Evolutionary conservation across 176 grass and related monocot genomes (phyloP), one percentile per base, ranked within the genome.

Genomic region (Oryza coarctata): DNA sequence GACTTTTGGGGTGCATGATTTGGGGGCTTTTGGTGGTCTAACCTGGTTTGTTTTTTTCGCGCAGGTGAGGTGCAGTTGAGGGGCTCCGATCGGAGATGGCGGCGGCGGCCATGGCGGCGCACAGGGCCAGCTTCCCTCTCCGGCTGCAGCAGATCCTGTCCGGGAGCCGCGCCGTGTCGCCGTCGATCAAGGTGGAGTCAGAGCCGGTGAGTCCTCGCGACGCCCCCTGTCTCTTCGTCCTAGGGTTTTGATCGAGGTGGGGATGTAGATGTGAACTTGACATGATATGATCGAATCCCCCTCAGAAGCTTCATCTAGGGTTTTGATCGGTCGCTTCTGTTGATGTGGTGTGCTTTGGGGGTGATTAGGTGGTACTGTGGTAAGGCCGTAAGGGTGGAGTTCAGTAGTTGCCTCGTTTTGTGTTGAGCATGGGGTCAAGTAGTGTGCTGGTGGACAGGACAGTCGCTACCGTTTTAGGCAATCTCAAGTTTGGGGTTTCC

Each of bases 61-160:
- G 78, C 83, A 91, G 86, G 83, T 82, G 80, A 89, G 86, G 78
- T 65, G 64, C 80, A 71, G 65, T 87, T 83, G 76, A 89, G 68
- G 62, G 76, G 80, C 70, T 73, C 73, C 72, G 68, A 79, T 79
- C 76, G 73, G 62, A 65, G 75, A 85, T 86, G 87, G 84, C 75
- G 60, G 80, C 63, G 66, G 82, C 88, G 82, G 90, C 75, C 82
- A 91, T 95, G 93, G 89, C 93, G 64, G 93, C 87, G 63, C 86
- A 91, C 81, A 82, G 93, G 89, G 90, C 93, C 72, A 90, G 83
- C 85, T 94, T 99, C 65, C 93, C 96, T 32, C 82, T 95, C 79
- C 93, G 96, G 47, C 91, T 95, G 83, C 96, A 99, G 83, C 96
- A 95, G 86, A 90, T 99, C 84, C 81, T 99, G 36, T 88, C 93